Evolutionary conservation across 352 stramenopile genomes (phyloP), one percentile per base, ranked within the genome.

Genomic region (Pythium rhizo-oryzae): DNA sequence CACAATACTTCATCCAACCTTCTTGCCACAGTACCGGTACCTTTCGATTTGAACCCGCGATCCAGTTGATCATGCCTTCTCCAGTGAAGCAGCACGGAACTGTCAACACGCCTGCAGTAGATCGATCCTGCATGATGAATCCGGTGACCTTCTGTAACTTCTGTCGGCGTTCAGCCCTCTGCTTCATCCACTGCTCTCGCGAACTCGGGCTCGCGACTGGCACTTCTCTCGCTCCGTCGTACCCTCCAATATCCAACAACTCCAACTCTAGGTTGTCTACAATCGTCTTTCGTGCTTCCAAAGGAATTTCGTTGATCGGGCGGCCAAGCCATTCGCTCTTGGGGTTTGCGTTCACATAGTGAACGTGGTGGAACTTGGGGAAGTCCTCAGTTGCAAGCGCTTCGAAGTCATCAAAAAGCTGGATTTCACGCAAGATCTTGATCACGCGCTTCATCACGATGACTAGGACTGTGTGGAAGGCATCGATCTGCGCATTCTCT

Each of bases 211-310:
- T 16, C 70, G 71, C 12, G 70, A 65, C 39, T 69, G 65, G n/a
- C 18, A 18, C 33, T 41, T 16, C 46, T 3, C 67, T 71, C 8
- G 43, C 28, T 12, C 63, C 57, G 4, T 77, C 54, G 1, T 75
- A 76, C 18, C 59, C 82, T 30, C 75, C 71, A 16, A 92, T 65
- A 16, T 86, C 78, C 1, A 92, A 64, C 8, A 92, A 37, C 52
- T 92, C 82, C 56, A 89, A 85, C 60, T 92, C 84, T 1, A 92
- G 72, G 8, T 80, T 56, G 3, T 87, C 69, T 4, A 90, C 78
- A 49, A 89, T 87, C 9, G 81, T 71, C 50, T 87, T 91, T 21
- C 84, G 72, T 2, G 65, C 71, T 46, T 89, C 79, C 0, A 85
- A 61, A 0, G 73, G 70, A 49, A 92, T 72, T 19, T 88, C 82